A percentile compares a stretch with the other conserved stretches of the same genome.
These are phyloP conservation scores for Rhizopogon sp. DNA, from an alignment of 768 basidiomycete species.

Conservation along the genomic window DNA sequence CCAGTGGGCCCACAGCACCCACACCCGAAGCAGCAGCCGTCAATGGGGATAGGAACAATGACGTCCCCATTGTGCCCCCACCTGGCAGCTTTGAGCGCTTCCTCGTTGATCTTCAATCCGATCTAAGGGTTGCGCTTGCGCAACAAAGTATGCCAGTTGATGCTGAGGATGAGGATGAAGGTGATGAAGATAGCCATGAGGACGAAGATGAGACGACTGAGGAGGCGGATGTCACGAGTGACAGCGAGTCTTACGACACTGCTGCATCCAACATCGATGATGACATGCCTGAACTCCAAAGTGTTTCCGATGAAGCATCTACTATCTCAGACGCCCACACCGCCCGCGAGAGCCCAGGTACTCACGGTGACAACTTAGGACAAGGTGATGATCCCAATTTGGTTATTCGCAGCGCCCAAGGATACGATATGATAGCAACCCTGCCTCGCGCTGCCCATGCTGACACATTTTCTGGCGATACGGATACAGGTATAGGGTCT, in stretches of 20 bases:
- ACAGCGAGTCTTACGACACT: conserved; percentile 2
- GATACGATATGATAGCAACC: neutral
- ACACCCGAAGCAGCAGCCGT: neutral
- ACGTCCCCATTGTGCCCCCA: conserved; percentile 24
- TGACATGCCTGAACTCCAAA: conserved; percentile 28
- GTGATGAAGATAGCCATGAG: conserved; percentile 13
- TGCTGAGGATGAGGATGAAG: conserved; percentile 6
- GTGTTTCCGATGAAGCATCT: conserved; percentile 21
- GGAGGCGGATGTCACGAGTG: neutral
- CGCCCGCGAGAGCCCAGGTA: neutral
- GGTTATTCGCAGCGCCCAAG: neutral
- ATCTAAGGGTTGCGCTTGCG: conserved; percentile 60
- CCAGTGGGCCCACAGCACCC: conserved; percentile 5
- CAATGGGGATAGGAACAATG: conserved; percentile 4
- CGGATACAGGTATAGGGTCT: neutral
- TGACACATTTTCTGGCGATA: neutral
- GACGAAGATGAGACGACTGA: neutral
- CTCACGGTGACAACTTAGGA: neutral
- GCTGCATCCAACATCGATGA: conserved; percentile 11
- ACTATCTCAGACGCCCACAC: conserved; percentile 22
- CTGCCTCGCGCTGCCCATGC: neutral
- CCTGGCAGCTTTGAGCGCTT: conserved; percentile 81
- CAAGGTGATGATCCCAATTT: neutral
- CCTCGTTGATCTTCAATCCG: conserved; percentile 70
- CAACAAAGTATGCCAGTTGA: conserved; percentile 22